phyloP scores from a whole-genome alignment of 352 stramenopile species.

The Phytophthora hybrid region DNA sequence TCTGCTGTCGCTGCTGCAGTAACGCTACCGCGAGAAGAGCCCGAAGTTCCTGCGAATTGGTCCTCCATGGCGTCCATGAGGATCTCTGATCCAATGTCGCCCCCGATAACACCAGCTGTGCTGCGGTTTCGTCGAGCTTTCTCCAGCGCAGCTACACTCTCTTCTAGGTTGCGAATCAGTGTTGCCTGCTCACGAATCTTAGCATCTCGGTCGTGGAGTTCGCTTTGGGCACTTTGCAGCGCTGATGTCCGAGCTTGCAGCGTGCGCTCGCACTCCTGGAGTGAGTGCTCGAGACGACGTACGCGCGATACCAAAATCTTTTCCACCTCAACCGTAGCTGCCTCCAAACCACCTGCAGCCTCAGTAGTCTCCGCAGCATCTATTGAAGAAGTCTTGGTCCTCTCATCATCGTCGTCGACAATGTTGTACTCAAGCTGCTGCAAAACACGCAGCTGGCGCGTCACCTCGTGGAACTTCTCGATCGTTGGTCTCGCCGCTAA shows the following conservation, averaged over 20 bases:
- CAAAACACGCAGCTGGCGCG: slow-evolving; percentile 91
- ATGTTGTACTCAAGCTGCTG: slow-evolving; percentile 93
- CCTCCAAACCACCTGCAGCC: slow-evolving; percentile 34
- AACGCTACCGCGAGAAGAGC: slow-evolving; percentile 21
- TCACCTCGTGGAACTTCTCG: slow-evolving; percentile 88
- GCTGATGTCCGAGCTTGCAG: slow-evolving; percentile 46
- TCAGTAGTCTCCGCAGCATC: slow-evolving; percentile 22
- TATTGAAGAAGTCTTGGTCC: slow-evolving; percentile 29
- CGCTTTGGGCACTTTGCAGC: slow-evolving; percentile 44
- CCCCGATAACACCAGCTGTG: slow-evolving; percentile 29
- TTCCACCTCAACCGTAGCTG: slow-evolving; percentile 57
- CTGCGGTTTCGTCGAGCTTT: slow-evolving; percentile 40
- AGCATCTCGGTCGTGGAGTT: slow-evolving; percentile 42
- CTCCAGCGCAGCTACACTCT: slow-evolving; percentile 71
- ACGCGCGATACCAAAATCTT: slow-evolving; percentile 73
- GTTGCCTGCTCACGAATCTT: slow-evolving; percentile 62
- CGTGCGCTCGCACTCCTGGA: slow-evolving; percentile 70
- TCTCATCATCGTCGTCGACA: slow-evolving; percentile 69
- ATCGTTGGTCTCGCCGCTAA: slow-evolving; percentile 80
- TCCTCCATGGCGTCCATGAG: slow-evolving; percentile 79
- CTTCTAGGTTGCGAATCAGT: slow-evolving; percentile 70
- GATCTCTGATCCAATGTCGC: slow-evolving; percentile 70
- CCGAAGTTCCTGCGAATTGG: slow-evolving; percentile 45
- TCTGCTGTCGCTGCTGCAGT: slow-evolving; percentile 17
- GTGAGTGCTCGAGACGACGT: slow-evolving; percentile 71